These are phyloP conservation scores for Clohesyomyces aquaticus DNA, from an alignment of 495 filamentous ascomycete species.

Conservation along the genomic window DNA sequence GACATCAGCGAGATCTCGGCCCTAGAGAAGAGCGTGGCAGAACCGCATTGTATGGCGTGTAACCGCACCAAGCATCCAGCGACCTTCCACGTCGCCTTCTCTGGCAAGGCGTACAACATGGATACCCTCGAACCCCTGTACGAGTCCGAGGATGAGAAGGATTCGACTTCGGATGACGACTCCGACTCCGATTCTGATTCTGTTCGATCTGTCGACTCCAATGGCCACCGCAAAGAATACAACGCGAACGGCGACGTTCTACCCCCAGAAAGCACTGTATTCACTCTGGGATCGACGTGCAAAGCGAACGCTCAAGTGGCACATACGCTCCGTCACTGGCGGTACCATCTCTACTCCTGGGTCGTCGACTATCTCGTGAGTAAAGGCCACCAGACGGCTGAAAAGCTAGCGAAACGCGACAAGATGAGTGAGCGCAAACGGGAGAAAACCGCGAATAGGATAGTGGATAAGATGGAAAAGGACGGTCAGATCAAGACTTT, in stretches of 20 bases:
- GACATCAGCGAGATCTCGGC: constrained; percentile 42
- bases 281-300: constrained; percentile 58
- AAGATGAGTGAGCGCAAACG: constrained; percentile 57
- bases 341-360: constrained; percentile 70
- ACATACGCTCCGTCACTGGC: constrained; percentile 76
- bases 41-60: constrained; percentile 73
- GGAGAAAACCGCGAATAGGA: constrained; percentile 58
- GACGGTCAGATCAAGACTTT: constrained; percentile 60
- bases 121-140: constrained; percentile 69
- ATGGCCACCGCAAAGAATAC: constrained; percentile 39
- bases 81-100: constrained; percentile 63
- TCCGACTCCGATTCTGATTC: constrained; percentile 16
- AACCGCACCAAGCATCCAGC: constrained; percentile 71
- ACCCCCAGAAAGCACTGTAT: constrained; percentile 40
- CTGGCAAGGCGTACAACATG: constrained; percentile 70
- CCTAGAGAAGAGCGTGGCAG: constrained; percentile 34
- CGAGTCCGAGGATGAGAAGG: constrained; percentile 48
- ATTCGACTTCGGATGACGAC: constrained; percentile 29
- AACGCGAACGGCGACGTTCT: constrained; percentile 43
- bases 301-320: constrained; percentile 68
- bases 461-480: constrained; percentile 62
- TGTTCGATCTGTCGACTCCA: constrained; percentile 40
- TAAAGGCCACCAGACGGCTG: constrained; percentile 57
- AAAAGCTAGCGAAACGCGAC: constrained; percentile 60
- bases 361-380: constrained; percentile 63